Conservation (phyloP, 441 rosid species). For the Omphalea diandra region DNA sequence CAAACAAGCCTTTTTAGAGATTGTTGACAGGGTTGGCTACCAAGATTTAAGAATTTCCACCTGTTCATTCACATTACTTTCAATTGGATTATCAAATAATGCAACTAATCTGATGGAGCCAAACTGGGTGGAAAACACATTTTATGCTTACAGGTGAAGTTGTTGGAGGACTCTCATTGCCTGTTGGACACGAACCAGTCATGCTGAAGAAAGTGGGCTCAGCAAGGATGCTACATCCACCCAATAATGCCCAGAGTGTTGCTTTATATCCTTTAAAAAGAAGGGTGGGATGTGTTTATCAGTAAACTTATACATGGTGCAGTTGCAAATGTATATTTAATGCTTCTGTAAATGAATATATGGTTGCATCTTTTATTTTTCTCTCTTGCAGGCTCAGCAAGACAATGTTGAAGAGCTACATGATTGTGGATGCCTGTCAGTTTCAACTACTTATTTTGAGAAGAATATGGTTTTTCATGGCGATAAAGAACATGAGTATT, state of each 20-base stretch:
- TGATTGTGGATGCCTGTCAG: constrained; percentile 65
- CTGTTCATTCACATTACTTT: background rate
- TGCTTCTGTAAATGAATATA: background rate
- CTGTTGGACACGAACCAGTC: constrained; percentile 71
- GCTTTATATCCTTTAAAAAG: constrained; percentile 64
- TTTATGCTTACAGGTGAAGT: constrained; percentile 72
- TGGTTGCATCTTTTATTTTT: constrained; percentile 10
- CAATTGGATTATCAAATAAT: background rate
- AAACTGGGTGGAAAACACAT: background rate
- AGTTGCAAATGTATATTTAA: background rate
- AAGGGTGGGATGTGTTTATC: constrained; percentile 51
- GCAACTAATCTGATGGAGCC: background rate
- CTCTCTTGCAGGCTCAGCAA: constrained; percentile 42
- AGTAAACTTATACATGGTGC: background rate
- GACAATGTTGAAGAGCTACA: constrained; percentile 48
- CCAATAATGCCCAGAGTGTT: constrained; percentile 49
- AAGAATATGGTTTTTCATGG: constrained; percentile 53
- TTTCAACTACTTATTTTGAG: constrained; percentile 85
- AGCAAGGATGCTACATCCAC: constrained; percentile 68
- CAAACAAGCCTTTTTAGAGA: background rate
- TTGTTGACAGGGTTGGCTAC: background rate
- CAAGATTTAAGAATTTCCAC: background rate
- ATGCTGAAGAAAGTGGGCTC: constrained; percentile 78
- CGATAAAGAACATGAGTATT: constrained; percentile 47
- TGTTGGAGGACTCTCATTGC: constrained; percentile 84